These are phyloP conservation scores for Colletotrichum abscissum DNA, from an alignment of 2,329 filamentous ascomycete genomes.

Conservation along the genomic window DNA sequence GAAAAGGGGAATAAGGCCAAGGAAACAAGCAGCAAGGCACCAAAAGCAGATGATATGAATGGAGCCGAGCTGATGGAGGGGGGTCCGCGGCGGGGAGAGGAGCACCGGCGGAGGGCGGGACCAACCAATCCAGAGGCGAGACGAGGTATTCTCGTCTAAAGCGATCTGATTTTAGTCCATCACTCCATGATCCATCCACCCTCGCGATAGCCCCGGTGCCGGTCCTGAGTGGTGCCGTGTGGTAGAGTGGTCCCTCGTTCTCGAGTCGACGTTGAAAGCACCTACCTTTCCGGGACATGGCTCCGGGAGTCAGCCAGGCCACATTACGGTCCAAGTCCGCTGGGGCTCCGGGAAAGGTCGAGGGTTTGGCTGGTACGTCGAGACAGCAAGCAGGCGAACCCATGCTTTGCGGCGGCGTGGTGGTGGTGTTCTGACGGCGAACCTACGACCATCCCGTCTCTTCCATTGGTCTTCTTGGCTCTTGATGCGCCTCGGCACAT, in stretches of 20 bases:
- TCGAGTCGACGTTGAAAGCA: conserved; percentile 23
- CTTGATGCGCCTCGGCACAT: conserved; percentile 28
- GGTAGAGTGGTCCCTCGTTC: background rate
- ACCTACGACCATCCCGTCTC: background rate
- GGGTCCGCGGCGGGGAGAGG: conserved; percentile 6
- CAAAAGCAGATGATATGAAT: background rate
- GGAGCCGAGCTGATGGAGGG: conserved; percentile 4
- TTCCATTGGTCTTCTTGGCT: background rate
- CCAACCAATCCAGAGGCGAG: background rate
- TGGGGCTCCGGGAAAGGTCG: conserved; percentile 14
- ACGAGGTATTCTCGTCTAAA: background rate
- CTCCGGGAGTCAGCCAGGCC: conserved; percentile 25
- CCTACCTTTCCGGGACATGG: conserved; percentile 35
- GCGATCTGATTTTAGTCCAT: background rate
- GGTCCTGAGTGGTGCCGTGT: background rate
- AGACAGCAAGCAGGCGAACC: conserved; percentile 7
- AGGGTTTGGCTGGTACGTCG: background rate
- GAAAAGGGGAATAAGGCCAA: background rate
- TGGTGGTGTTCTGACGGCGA: background rate
- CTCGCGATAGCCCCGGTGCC: conserved; percentile 16
- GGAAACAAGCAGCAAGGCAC: background rate
- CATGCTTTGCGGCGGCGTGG: background rate
- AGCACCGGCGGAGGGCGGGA: background rate
- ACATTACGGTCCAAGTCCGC: background rate
- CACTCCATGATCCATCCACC: background rate